These are phyloP conservation scores for Naganishia albida DNA, from an alignment of 1,284 basidiomycete genomes.

Conservation along the genomic window DNA sequence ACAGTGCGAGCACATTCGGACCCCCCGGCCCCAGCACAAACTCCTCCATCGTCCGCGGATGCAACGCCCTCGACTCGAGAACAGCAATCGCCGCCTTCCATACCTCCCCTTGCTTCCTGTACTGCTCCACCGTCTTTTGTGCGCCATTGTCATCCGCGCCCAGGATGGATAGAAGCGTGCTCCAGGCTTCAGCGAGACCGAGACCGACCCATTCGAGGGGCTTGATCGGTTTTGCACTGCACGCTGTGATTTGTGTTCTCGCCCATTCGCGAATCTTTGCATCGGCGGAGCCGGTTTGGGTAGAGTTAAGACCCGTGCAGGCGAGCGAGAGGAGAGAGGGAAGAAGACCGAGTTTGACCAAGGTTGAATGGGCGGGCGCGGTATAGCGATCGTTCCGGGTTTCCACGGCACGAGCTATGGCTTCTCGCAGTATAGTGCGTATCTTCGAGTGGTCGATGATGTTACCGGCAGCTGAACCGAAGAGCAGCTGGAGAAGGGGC, in stretches of 20 bases:
- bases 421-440: slow-evolving; percentile 42
- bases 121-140: slow-evolving; percentile 5
- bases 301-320: slow-evolving; percentile 51
- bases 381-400: slow-evolving; percentile 53
- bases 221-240: slow-evolving; percentile 18
- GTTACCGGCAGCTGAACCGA: slow-evolving; percentile 61
- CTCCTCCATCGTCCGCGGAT: slow-evolving; percentile 38
- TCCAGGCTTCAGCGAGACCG: slow-evolving; percentile 7
- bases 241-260: slow-evolving; percentile 28
- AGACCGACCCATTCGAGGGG: slow-evolving; percentile 25
- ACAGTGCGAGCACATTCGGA: slow-evolving; percentile 37
- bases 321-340: slow-evolving; percentile 59
- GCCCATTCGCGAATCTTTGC: slow-evolving; percentile 28
- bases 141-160: slow-evolving; percentile 23
- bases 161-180: slow-evolving; percentile 26
- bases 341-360: slow-evolving; percentile 16
- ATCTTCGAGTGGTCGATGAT: slow-evolving; percentile 63
- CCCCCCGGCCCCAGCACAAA: slow-evolving; percentile 32
- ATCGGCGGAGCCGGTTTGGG: slow-evolving; percentile 13
- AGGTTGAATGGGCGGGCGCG: slow-evolving; percentile 57
- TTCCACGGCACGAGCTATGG: slow-evolving; percentile 29
- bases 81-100: slow-evolving; percentile 18
- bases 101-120: not conserved
- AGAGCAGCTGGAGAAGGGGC: slow-evolving; percentile 64
- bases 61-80: slow-evolving; percentile 14